Evolutionary conservation across 768 basidiomycete genomes (phyloP).

Genomic region (Coprinellus micaceus): DNA sequence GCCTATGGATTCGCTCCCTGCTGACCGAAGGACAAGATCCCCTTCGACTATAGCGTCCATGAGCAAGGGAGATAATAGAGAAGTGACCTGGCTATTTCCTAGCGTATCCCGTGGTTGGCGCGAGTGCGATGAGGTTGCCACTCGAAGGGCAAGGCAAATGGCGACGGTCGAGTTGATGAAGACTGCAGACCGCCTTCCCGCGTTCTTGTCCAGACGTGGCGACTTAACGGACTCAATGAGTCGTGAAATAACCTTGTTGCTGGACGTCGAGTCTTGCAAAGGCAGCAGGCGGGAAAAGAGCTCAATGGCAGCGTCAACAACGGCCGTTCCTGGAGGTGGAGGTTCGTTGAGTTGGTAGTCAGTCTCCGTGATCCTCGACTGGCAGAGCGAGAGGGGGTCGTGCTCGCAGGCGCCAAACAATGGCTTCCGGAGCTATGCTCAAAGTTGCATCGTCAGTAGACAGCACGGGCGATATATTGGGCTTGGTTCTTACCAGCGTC

Average conservation of each 20-base stretch:
- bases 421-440: slow-evolving; percentile 61
- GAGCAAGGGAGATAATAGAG: slow-evolving; percentile 63
- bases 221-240: slow-evolving; percentile 68
- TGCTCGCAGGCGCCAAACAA: slow-evolving; percentile 84
- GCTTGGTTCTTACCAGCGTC: slow-evolving; percentile 53
- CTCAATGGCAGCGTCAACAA: slow-evolving; percentile 86
- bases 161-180: slow-evolving; percentile 77
- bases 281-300: slow-evolving; percentile 80
- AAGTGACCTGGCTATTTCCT: slow-evolving; percentile 60
- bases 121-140: slow-evolving; percentile 46
- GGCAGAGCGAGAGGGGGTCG: slow-evolving; percentile 72
- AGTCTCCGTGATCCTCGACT: slow-evolving; percentile 39
- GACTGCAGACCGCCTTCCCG: slow-evolving; percentile 82
- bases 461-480: neutral
- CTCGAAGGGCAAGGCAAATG: slow-evolving; percentile 64
- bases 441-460: neutral
- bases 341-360: slow-evolving; percentile 54
- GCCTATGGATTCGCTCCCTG: slow-evolving; percentile 86
- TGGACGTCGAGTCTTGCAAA: slow-evolving; percentile 63
- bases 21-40: slow-evolving; percentile 69
- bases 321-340: slow-evolving; percentile 73
- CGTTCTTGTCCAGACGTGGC: slow-evolving; percentile 80
- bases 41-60: slow-evolving; percentile 84
- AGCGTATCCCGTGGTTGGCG: slow-evolving; percentile 65
- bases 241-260: slow-evolving; percentile 50